These are phyloP conservation scores for Uncinocarpus reesii DNA, from an alignment of 2,329 filamentous ascomycete genomes.

Conservation along the genomic window DNA sequence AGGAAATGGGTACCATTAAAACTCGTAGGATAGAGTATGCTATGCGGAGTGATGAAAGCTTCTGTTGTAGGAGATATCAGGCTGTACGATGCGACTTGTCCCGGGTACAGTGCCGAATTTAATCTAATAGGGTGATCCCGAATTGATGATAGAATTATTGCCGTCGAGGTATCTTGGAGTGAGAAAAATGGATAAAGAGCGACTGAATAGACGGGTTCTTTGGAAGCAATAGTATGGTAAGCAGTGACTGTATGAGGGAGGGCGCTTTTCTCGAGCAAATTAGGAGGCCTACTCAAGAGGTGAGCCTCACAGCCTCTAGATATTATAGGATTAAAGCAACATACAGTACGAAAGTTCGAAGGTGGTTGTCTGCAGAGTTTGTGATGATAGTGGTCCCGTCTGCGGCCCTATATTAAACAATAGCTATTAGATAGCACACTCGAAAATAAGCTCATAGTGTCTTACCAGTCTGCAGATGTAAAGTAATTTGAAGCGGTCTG, in stretches of 20 bases:
- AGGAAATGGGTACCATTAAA: conserved; percentile 44
- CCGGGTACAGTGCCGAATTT: conserved; percentile 44
- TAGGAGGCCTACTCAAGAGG: conserved; percentile 35
- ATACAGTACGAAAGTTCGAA: conserved; percentile 47
- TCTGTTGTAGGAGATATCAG: conserved; percentile 48
- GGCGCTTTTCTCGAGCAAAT: conserved; percentile 36
- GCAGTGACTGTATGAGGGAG: conserved; percentile 33
- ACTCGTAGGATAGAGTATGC: conserved; percentile 42
- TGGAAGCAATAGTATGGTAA: conserved; percentile 39
- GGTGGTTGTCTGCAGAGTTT: conserved; percentile 41
- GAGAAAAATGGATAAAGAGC: conserved; percentile 47
- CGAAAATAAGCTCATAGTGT: background rate
- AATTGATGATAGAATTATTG: conserved; percentile 43
- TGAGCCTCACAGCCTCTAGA: background rate
- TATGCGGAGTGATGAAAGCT: conserved; percentile 45
- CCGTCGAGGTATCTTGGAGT: conserved; percentile 41
- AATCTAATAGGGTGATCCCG: conserved; percentile 48
- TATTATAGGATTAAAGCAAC: conserved; percentile 11
- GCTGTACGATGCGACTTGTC: conserved; percentile 44
- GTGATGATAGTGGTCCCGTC: conserved; percentile 51
- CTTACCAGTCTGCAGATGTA: conserved; percentile 39
- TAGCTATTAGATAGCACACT: background rate
- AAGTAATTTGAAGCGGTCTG: conserved; percentile 29
- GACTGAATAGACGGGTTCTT: conserved; percentile 45
- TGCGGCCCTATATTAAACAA: conserved; percentile 32